Evolutionary conservation across 352 stramenopile genomes (phyloP), one percentile per base, ranked within the genome.

Genomic region (Pythium phragmiticola): DNA sequence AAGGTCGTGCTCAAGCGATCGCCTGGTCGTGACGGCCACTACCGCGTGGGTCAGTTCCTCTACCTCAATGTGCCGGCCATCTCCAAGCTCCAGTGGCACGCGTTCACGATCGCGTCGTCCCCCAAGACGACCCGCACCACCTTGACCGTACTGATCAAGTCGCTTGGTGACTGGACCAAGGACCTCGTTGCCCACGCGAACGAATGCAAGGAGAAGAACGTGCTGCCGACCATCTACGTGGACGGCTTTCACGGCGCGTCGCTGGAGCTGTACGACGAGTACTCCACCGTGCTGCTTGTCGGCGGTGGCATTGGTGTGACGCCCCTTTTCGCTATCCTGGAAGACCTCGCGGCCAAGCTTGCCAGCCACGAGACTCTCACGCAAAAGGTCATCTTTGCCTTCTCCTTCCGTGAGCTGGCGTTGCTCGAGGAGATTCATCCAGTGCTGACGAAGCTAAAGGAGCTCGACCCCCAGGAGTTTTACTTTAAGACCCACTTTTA

Each of bases 1-100:
- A 74, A 80, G 54, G 41, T 86, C 43, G 65, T 74, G 28, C 43
- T 86, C n/a, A 33, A 49, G 16, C 68, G 65, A 1, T 73, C 68
- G 4, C 19, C 61, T 0, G 39, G 55, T 5, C 43, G 56, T 14
- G 60, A 66, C 21, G 68, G 65, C 12, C 41, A 59, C 36, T 86
- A 69, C 65, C 3, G 49, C 0, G 58, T 80, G 46, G 74, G 74
- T 5, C 69, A 81, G 42, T 78, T 82, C 26, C 45, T 83, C 14
- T 83, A 82, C 61, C 12, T 83, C 26, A 81, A 79, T 33, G 73
- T 70, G n/a, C n/a, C n/a, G n/a, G n/a, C n/a, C n/a, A n/a, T n/a
- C n/a, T n/a, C n/a, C n/a, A n/a, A n/a, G n/a, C n/a, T n/a, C n/a
- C n/a, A n/a, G n/a, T n/a, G n/a, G n/a, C n/a, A n/a, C n/a, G n/a